Base-by-base conservation (phyloP, 192 early-diverging fungal species). In the Glomus cerebriforme region DNA sequence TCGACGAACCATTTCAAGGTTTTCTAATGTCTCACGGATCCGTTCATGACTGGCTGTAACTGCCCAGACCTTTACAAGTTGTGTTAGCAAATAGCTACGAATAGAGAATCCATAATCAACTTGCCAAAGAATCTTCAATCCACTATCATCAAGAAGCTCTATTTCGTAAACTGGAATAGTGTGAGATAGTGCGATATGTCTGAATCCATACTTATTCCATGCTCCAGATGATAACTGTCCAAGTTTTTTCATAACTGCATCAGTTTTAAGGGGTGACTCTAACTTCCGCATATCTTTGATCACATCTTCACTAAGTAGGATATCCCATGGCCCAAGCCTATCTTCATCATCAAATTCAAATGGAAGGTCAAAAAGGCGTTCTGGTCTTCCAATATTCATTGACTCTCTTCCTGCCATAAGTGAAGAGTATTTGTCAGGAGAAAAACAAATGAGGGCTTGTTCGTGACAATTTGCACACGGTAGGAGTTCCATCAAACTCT, bases 101-200 rank as follows among this genome's bases (percentile, higher is more conserved):
- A 34, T 73, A n/a, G 72, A 73, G 31, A 73, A 73, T 1, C 32
- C 72, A 59, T 59, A 73, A n/a, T 73, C 72, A 54, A 73, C 72
- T 5, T 59, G 29, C 72, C 72, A 73, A 22, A 73, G 26, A 22
- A 73, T 73, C n/a, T 31, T 73, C 24, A 73, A n/a, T 29, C 31
- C 39, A 10, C 1, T 24, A 31, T 58, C 45, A 1, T 29, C 22
- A 7, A 15, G 0, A 17, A 59, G 1, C 6, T 39, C 34, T 0
- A 58, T 12, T 7, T 58, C 47, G 31, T 58, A 73, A 6, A 73
- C 26, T 59, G 72, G 72, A 31, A 54, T 32, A 19, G 1, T 59
- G 13, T 27, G 72, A 34, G 19, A 32, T 34, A 19, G 2, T 0
- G 8, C 22, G 15, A 9, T 73, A 17, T 4, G 24, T 58, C 10